Base-by-base conservation (phyloP, 1,139 yeast genomes). In the Suhomyces anneliseae region DNA sequence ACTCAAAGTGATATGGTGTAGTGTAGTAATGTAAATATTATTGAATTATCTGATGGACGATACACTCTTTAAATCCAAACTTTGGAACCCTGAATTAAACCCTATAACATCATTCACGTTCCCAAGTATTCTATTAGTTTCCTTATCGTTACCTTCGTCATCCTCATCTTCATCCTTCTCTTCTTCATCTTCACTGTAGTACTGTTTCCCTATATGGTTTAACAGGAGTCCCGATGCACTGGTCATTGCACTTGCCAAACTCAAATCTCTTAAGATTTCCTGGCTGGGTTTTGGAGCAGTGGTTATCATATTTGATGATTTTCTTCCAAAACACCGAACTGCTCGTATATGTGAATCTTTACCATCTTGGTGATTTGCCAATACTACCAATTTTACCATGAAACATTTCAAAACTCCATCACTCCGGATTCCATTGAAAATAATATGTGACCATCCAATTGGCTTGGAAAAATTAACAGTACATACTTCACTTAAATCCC, bases 331-430 rank as follows among this genome's bases (percentile, higher is more conserved):
- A 49, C 76, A 87, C 61, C 65, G 80, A 74, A 93, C 74, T 0
- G 93, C 87, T 44, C 99, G 67, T 7, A 95, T 74, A 63, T 90
- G 98, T 2, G 97, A 86, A 65, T 95, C 99, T 61, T 93, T 93
- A 40, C 99, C 99, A 62, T 90, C 93, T 61, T 92, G 98, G 59
- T 90, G 97, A 60, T 93, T 95, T 1, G 90, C 81, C 29, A 84
- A 70, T 27, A 95, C 78, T n/a, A 79, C 69, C 27, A 95, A 61
- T 52, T 90, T 81, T 7, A 93, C 68, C 57, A 85, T 74, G 57
- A 86, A 89, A 50, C 97, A 84, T 56, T 87, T 85, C 47, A 92
- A 68, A 0, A 85, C 79, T 1, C 81, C 83, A 54, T 73, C 83
- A 37, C 69, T 71, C 45, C 90, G 67, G 3, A 80, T 76, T 6